Percentiles rank a stretch among this genome's conserved stretches.
These are phyloP conservation scores for Eleusine indica DNA, from an alignment of 176 grass and related monocot genomes.

Conservation along the genomic window DNA sequence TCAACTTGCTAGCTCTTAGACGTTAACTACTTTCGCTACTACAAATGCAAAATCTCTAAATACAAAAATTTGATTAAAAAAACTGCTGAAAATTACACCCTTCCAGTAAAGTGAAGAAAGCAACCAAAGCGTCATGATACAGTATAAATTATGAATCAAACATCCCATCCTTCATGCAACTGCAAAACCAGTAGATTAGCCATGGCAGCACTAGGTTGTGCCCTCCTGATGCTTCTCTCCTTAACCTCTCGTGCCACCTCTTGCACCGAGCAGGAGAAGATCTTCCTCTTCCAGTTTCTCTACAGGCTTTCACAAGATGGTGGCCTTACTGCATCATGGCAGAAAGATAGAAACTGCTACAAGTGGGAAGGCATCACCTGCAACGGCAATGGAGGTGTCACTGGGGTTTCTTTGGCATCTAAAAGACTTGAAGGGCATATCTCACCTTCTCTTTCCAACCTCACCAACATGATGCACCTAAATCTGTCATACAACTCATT, in stretches of 20 bases:
- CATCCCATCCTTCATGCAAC: no score
- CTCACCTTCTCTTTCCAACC: background rate
- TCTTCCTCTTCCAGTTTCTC: constrained; percentile 36
- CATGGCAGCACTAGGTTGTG: background rate
- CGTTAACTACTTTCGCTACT: no score
- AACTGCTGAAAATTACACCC: no score
- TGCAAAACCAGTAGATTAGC: background rate
- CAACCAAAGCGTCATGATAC: no score
- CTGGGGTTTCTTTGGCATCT: background rate
- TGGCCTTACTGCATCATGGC: background rate
- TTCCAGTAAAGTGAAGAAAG: no score
- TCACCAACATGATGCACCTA: constrained; percentile 5
- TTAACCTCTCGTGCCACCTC: background rate
- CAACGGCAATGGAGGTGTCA: background rate
- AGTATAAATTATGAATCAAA: no score
- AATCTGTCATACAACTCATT: constrained; percentile 40
- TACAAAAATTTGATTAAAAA: no score
- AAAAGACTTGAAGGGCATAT: constrained; percentile 26
- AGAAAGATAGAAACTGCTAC: constrained; percentile 27
- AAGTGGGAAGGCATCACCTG: constrained; percentile 43
- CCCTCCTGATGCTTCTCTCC: constrained; percentile 15
- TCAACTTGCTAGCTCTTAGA: no score
- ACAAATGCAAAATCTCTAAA: no score
- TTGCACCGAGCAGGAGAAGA: constrained; percentile 33
- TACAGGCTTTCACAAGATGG: background rate